Evolutionary conservation across 768 basidiomycete genomes (phyloP).

Genomic region (Collybiopsis confluens): DNA sequence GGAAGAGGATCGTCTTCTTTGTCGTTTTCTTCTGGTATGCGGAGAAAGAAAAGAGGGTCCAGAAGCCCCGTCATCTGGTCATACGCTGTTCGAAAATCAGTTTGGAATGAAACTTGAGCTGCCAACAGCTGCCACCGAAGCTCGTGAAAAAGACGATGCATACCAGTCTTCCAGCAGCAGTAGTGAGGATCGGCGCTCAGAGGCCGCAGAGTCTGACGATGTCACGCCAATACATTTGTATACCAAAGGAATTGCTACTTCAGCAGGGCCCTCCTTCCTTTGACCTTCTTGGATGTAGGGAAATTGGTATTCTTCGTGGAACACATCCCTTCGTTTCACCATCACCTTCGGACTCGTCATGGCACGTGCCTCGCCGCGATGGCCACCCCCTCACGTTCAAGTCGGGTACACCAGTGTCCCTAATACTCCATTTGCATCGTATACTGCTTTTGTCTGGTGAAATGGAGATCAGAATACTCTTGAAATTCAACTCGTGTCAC

Average conservation of each 20-base stretch:
- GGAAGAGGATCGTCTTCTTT: too few relatives aligned
- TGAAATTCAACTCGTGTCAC: background rate
- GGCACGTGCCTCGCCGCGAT: too few relatives aligned
- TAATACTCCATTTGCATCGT: conserved; percentile 42
- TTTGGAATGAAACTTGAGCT: conserved; percentile 63
- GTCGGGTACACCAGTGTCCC: conserved; percentile 43
- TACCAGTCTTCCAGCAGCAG: conserved; percentile 55
- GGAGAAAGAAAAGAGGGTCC: conserved; percentile 49
- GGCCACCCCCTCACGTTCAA: conserved; percentile 40
- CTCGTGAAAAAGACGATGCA: conserved; percentile 47
- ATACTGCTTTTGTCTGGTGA: conserved; percentile 36
- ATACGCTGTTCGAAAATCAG: conserved; percentile 61
- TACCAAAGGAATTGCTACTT: conserved; percentile 41
- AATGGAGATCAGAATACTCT: background rate
- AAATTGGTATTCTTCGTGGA: too few relatives aligned
- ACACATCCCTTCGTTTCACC: too few relatives aligned
- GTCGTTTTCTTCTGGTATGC: conserved; percentile 19
- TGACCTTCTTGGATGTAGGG: conserved; percentile 54
- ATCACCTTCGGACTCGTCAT: too few relatives aligned
- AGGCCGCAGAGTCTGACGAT: conserved; percentile 62
- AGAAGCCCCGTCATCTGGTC: conserved; percentile 65
- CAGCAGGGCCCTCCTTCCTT: conserved; percentile 20
- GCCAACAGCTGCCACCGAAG: conserved; percentile 60
- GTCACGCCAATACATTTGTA: conserved; percentile 64
- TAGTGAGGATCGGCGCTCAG: conserved; percentile 59